Base-by-base conservation (phyloP, 768 basidiomycete species). In the Leccinellum albellum region DNA sequence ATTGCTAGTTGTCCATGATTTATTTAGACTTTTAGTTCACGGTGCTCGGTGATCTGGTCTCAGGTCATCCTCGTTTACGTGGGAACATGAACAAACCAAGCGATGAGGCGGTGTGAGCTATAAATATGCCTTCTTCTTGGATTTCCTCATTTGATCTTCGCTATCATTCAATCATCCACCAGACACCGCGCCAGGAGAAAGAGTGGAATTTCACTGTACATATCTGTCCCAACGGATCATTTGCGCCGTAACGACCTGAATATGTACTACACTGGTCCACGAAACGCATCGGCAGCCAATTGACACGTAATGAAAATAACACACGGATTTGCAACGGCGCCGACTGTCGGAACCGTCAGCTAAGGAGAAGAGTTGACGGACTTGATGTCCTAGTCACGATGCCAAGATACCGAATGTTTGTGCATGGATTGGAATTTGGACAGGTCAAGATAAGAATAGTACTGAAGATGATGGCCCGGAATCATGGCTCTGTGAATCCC, bases 1-100 rank as follows among this genome's bases (percentile, higher is more conserved):
- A 45, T 46, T 17, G 17, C 45, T 29, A 35, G 52, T 32, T 29
- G 29, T 46, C 28, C 31, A 32, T 26, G 51, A 61, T 59, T 57
- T 53, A 65, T 70, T 64, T 70, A 61, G 60, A 61, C 66, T 68
- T 66, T 64, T 60, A 59, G 53, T 57, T 56, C 61, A 59, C 21
- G 48, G 56, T 51, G 54, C 40, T 42, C 40, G n/a, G 40, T 42
- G 40, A 23, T 54, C 50, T 46, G 50, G 20, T 23, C 29, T 61
- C 61, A 56, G 33, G 35, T 56, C 65, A 65, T 70, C 59, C 58
- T 60, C 61, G 55, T 53, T 48, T 3, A 49, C 54, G 54, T 57
- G 66, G 54, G 56, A 70, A 59, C 33, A 50, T 49, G 47, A 26
- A 44, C 46, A 40, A 60, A 51, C 50, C 50, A 40, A 54, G 48